Evolutionary conservation across 2,329 filamentous ascomycete species (phyloP).

Genomic region (Sporothrix inflata): DNA sequence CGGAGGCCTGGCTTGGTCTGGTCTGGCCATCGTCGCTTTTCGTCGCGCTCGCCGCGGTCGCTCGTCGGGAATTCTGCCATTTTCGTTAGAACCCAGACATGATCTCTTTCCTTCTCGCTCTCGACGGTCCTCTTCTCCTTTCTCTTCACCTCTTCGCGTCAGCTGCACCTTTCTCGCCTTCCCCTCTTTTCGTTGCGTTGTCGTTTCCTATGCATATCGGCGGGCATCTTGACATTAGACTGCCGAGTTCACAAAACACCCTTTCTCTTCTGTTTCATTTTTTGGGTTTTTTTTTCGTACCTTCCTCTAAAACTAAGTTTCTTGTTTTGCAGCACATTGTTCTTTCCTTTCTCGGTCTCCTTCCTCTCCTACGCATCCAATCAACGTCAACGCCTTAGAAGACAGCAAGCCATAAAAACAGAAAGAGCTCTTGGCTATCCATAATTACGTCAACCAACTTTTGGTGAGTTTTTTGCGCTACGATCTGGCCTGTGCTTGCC

Average conservation of each 20-base stretch:
- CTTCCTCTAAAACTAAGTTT: background rate
- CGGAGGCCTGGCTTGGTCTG: background rate
- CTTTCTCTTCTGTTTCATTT: background rate
- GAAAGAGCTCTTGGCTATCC: slow-evolving; percentile 14
- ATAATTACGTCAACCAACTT: slow-evolving; percentile 20
- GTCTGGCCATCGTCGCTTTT: slow-evolving; percentile 13
- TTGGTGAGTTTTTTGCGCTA: slow-evolving; percentile 17
- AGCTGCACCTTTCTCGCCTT: background rate
- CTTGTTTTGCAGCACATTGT: background rate
- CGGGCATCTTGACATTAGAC: background rate
- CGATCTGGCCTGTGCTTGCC: background rate
- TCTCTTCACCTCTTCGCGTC: background rate
- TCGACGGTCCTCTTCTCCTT: background rate
- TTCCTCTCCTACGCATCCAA: background rate
- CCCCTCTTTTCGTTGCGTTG: background rate
- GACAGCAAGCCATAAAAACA: background rate
- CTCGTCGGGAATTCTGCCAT: background rate
- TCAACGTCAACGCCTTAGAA: background rate
- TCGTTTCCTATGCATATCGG: background rate
- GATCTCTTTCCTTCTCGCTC: background rate
- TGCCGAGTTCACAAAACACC: background rate
- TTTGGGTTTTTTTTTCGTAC: background rate
- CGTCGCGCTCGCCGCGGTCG: slow-evolving; percentile 8
- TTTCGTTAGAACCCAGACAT: slow-evolving; percentile 1
- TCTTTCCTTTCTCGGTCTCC: slow-evolving; percentile 18